phyloP scores from a whole-genome alignment of 805 yeast species.

The Jamesozyma piceae region DNA sequence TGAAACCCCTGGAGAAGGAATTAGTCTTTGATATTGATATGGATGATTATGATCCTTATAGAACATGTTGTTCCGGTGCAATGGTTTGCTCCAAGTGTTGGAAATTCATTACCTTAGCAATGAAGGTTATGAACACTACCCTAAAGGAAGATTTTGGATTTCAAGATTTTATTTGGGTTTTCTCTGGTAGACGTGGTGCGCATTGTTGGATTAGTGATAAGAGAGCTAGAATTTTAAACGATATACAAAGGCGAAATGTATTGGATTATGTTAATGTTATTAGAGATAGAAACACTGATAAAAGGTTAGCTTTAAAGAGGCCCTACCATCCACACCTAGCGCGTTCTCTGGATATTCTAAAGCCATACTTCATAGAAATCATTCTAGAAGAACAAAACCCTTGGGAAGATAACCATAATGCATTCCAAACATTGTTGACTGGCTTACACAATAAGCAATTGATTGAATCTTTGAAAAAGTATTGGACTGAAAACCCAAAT shows the following conservation, averaged over 20 bases:
- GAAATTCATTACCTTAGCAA: slow-evolving; percentile 82
- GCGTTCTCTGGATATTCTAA: slow-evolving; percentile 62
- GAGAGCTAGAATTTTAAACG: slow-evolving; percentile 67
- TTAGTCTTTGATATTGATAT: slow-evolving; percentile 94
- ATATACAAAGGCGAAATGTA: slow-evolving; percentile 63
- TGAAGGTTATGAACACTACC: slow-evolving; percentile 61
- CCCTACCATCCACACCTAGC: slow-evolving; percentile 87
- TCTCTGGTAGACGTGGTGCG: slow-evolving; percentile 97
- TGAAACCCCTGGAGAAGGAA: slow-evolving; percentile 79
- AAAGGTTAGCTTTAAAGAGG: slow-evolving; percentile 47
- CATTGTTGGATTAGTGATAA: slow-evolving; percentile 96
- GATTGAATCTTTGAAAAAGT: slow-evolving; percentile 41
- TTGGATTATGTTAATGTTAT: slow-evolving; percentile 78
- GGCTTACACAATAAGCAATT: slow-evolving; percentile 55
- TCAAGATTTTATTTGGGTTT: slow-evolving; percentile 82
- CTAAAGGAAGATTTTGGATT: slow-evolving; percentile 85
- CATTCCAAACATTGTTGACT: slow-evolving; percentile 47
- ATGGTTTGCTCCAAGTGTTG: slow-evolving; percentile 84
- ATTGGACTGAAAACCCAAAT: slow-evolving; percentile 50
- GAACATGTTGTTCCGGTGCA: slow-evolving; percentile 89
- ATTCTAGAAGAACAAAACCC: slow-evolving; percentile 81
- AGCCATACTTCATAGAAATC: slow-evolving; percentile 51
- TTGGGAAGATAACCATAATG: slow-evolving; percentile 53
- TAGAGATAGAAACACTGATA: slow-evolving; percentile 39
- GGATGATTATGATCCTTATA: slow-evolving; percentile 87